Evolutionary conservation across 441 rosid genomes (phyloP).

Genomic region (Metrosideros polymorpha): DNA sequence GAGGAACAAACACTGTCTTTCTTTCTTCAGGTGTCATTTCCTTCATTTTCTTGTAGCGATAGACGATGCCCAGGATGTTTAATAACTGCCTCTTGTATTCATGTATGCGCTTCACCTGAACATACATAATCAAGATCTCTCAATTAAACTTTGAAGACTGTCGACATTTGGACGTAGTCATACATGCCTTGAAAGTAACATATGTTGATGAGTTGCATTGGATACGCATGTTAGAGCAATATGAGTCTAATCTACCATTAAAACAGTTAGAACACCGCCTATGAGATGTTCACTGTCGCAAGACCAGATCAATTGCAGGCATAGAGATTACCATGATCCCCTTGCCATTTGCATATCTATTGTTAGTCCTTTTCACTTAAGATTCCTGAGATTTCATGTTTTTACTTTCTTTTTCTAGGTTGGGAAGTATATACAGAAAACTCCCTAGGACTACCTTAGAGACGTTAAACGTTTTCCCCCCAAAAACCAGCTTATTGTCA

Average conservation of each 20-base stretch:
- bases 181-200: neutral
- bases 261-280: neutral
- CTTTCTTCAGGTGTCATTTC: slow-evolving; percentile 21
- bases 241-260: neutral
- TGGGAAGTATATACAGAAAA: neutral
- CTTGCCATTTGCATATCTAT: neutral
- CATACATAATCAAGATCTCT: neutral
- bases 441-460: neutral
- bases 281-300: neutral
- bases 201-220: neutral
- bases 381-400: neutral
- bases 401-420: neutral
- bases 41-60: slow-evolving; percentile 47
- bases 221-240: neutral
- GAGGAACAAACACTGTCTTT: slow-evolving; percentile 29
- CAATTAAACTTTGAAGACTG: neutral
- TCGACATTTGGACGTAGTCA: neutral
- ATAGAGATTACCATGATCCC: neutral
- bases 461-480: neutral
- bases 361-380: neutral
- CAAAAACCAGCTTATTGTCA: neutral
- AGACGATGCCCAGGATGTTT: slow-evolving; percentile 39
- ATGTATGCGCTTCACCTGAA: slow-evolving; percentile 44
- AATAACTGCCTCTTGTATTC: slow-evolving; percentile 54
- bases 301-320: neutral